These are phyloP conservation scores for Orbilia blumenaviensis DNA, from an alignment of 2,329 filamentous ascomycete genomes.

Conservation along the genomic window DNA sequence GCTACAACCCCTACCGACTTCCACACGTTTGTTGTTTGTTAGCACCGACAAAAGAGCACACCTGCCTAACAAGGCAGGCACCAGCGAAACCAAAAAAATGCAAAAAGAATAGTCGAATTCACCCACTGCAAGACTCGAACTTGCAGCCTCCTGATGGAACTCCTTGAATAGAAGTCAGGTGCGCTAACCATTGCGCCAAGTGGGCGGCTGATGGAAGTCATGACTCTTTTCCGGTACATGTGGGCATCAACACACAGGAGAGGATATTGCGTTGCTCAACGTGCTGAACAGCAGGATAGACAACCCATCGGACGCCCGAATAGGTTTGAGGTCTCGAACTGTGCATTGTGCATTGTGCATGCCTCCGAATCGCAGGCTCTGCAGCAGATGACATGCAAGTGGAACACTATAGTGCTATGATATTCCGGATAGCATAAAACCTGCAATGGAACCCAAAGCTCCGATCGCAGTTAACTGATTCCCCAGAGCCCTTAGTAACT, in stretches of 20 bases:
- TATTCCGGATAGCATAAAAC: too few relatives aligned
- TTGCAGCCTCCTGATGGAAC: slow-evolving; percentile 36
- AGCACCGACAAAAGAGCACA: background rate
- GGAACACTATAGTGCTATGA: too few relatives aligned
- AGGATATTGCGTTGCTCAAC: background rate
- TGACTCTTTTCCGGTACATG: background rate
- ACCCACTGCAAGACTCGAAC: slow-evolving; percentile 45
- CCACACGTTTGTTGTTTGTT: background rate
- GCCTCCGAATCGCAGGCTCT: too few relatives aligned
- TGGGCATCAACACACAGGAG: background rate
- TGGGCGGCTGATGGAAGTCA: slow-evolving; percentile 14
- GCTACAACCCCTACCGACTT: too few relatives aligned
- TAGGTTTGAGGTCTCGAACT: background rate
- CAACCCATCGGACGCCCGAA: too few relatives aligned
- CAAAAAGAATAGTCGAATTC: slow-evolving; percentile 20
- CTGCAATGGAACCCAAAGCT: too few relatives aligned
- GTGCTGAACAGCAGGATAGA: background rate
- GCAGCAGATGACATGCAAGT: too few relatives aligned
- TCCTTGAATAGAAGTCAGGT: slow-evolving; percentile 36
- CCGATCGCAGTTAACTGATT: too few relatives aligned
- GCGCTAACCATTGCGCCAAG: slow-evolving; percentile 46
- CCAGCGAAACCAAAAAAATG: background rate
- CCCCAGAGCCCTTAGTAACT: too few relatives aligned
- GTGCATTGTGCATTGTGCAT: too few relatives aligned
- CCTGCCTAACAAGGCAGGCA: background rate